Evolutionary conservation across 1,139 yeast genomes (phyloP), one percentile per base, ranked within the genome.

Genomic region (Magnusiomyces tetraspermus): DNA sequence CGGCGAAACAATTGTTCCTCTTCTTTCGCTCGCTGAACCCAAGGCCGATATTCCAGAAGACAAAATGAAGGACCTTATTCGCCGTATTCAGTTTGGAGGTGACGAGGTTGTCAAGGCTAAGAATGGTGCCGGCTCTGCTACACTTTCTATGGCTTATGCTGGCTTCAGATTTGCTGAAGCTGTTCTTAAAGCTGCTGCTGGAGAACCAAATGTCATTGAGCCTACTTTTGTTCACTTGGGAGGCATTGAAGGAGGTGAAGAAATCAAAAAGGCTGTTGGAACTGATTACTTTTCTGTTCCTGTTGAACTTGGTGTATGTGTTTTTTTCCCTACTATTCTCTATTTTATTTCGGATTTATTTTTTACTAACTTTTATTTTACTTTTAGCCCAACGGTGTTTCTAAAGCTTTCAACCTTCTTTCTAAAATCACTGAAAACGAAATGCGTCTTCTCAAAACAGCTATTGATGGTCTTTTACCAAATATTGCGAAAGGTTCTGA

Each of bases 221-320:
- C 85, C 94, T 66, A 75, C 96, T 47, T 72, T 60, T 59, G 72
- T 72, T 46, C 87, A 67, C 61, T 65, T 72, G 26, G 71, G 70
- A 31, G 73, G 73, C 38, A 63, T 71, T 54, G 60, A 63, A 15
- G 74, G 74, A 44, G 72, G 73, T 44, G 64, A 63, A 31, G 70
- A 61, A 41, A 61, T 70, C 57, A 63, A 67, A 63, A 56, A 62
- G 58, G 57, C 59, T 49, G 67, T 67, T 42, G 89, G 87, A 64
- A 84, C 88, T 63, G 95, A 84, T 61, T 90, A 81, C 79, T 90
- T 90, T 74, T 89, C 97, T 37, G 84, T 90, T 59, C 92, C 90
- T 60, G 88, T 89, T 57, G 79, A 81, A 62, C 79, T 90, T 68
- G 92, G 96, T 43, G 58, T 51, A 46, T 36, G 54, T 51, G 17